phyloP scores from a whole-genome alignment of 2,329 filamentous ascomycete species.

The Metarhizium anisopliae region DNA sequence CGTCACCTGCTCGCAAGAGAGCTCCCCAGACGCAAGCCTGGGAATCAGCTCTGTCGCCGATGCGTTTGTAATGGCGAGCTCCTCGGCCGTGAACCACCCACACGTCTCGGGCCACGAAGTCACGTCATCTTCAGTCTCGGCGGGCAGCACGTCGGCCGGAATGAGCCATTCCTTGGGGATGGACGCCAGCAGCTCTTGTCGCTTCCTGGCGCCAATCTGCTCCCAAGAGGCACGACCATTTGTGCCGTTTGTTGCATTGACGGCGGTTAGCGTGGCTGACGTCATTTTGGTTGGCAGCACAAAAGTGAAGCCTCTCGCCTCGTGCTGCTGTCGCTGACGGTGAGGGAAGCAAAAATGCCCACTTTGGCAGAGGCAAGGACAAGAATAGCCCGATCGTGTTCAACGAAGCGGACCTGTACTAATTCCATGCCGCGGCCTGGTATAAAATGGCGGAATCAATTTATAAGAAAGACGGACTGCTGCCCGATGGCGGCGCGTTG shows the following conservation, averaged over 20 bases:
- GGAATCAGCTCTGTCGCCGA: constrained; percentile 31
- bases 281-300: neutral
- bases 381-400: neutral
- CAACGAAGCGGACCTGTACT: too few species aligned
- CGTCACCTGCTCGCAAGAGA: constrained; percentile 30
- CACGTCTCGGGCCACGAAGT: constrained; percentile 45
- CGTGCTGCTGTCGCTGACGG: too few species aligned
- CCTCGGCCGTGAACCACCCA: constrained; percentile 46
- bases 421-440: too few species aligned
- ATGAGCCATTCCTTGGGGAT: constrained; percentile 52
- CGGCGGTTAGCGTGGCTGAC: neutral
- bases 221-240: constrained; percentile 25
- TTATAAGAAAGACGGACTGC: too few species aligned
- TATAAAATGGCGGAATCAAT: neutral
- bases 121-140: constrained; percentile 44
- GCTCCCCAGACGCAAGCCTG: constrained; percentile 24
- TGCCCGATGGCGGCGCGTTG: too few species aligned
- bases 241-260: neutral
- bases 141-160: constrained; percentile 42
- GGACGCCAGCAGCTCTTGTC: constrained; percentile 30
- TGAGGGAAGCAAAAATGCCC: neutral
- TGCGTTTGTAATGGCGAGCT: constrained; percentile 38
- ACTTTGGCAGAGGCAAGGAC: neutral
- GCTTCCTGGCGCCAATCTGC: constrained; percentile 31
- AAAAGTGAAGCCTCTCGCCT: neutral